Evolutionary conservation across 768 basidiomycete genomes (phyloP).

Genomic region (Fomitopsis pulvina): DNA sequence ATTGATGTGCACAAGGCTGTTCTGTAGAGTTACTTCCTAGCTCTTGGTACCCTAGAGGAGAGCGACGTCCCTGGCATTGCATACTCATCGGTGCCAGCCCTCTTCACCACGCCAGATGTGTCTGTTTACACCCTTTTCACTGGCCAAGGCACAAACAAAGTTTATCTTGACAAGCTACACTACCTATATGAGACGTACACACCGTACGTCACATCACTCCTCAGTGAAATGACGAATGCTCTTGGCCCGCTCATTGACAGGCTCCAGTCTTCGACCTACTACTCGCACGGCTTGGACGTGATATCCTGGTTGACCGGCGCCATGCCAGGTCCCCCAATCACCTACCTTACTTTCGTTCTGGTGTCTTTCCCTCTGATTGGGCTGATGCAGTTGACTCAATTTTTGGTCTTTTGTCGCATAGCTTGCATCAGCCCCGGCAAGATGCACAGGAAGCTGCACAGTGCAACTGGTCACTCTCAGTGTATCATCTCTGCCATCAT

Average conservation of each 20-base stretch:
- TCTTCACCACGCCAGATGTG: conserved; percentile 58
- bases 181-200: conserved; percentile 86
- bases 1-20: conserved; percentile 71
- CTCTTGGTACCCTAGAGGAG: conserved; percentile 62
- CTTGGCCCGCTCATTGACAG: conserved; percentile 65
- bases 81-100: conserved; percentile 53
- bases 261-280: conserved; percentile 56
- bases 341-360: conserved; percentile 90
- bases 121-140: conserved; percentile 92
- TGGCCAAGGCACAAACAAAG: conserved; percentile 96
- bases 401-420: conserved; percentile 74
- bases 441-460: conserved; percentile 67
- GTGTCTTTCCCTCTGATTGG: conserved; percentile 95
- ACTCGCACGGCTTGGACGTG: conserved; percentile 77
- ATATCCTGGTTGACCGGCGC: conserved; percentile 77
- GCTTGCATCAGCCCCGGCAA: conserved; percentile 73
- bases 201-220: conserved; percentile 74
- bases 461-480: conserved; percentile 96
- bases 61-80: conserved; percentile 51
- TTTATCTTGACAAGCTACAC: conserved; percentile 96
- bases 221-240: conserved; percentile 55
- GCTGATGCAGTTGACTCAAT: conserved; percentile 92
- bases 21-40: conserved; percentile 72
- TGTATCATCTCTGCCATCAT: conserved; percentile 94
- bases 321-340: conserved; percentile 61